phyloP scores from a whole-genome alignment of 2,329 filamentous ascomycete genomes.

The Colletotrichum orbiculare region DNA sequence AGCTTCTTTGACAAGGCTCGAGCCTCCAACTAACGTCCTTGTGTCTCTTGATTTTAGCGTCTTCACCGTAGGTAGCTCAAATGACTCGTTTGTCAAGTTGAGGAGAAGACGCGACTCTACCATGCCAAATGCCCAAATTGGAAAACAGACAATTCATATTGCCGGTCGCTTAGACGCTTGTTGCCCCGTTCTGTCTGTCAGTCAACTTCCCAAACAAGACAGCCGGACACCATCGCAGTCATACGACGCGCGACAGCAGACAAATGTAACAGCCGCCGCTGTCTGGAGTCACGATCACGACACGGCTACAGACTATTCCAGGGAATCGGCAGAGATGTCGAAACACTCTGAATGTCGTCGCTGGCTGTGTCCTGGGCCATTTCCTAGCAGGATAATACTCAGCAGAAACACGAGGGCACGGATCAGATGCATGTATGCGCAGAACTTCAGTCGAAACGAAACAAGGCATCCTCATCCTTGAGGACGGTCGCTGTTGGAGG shows the following conservation, averaged over 20 bases:
- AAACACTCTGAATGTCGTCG: conserved; percentile 18
- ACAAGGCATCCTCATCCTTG: conserved; percentile 10
- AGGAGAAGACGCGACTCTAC: background rate
- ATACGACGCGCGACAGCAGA: conserved; percentile 19
- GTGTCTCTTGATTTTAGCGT: background rate
- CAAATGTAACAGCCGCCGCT: conserved; percentile 25
- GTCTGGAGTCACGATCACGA: conserved; percentile 17
- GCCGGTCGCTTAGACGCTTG: conserved; percentile 20
- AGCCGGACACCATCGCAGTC: conserved; percentile 19
- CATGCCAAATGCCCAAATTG: conserved; percentile 1
- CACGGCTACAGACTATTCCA: background rate
- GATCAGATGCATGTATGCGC: conserved; percentile 22
- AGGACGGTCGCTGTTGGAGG: background rate
- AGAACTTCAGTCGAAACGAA: conserved; percentile 31
- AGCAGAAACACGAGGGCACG: conserved; percentile 17
- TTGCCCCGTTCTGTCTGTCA: conserved; percentile 26
- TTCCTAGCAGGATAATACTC: conserved; percentile 22
- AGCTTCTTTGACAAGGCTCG: conserved; percentile 6
- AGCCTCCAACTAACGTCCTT: conserved; percentile 6
- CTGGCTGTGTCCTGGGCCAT: background rate
- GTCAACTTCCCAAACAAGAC: conserved; percentile 19
- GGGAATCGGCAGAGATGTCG: conserved; percentile 28
- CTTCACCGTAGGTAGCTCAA: conserved; percentile 4
- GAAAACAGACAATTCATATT: conserved; percentile 2
- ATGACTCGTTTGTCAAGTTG: background rate